These are phyloP conservation scores for Gastrolobium villosum DNA, from an alignment of 306 rosid genomes.

Conservation along the genomic window DNA sequence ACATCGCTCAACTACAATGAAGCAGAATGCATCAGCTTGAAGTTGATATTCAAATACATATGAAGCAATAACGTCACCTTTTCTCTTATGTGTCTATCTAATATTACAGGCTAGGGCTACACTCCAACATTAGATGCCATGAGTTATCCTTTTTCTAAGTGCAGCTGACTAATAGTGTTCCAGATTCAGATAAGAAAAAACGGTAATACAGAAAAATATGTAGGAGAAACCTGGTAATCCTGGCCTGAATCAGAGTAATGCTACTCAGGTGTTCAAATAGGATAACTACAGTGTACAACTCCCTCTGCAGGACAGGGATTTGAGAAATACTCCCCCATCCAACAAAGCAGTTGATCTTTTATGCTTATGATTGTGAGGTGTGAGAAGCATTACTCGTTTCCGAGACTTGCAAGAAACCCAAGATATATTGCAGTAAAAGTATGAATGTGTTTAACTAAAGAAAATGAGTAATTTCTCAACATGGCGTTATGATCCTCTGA, in stretches of 20 bases:
- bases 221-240: conserved; percentile 12
- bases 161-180: conserved; percentile 6
- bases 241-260: conserved; percentile 1
- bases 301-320: not conserved
- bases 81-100: not conserved
- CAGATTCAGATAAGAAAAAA: not conserved
- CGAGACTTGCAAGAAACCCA: not conserved
- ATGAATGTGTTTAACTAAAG: not conserved
- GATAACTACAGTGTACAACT: not conserved
- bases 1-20: conserved; percentile 77
- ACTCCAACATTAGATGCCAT: conserved; percentile 12
- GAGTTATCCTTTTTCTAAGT: not conserved
- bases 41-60: conserved; percentile 8
- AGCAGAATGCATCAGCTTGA: conserved; percentile 20
- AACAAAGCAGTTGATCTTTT: not conserved
- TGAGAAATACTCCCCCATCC: not conserved
- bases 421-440: not conserved
- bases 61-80: conserved; percentile 5
- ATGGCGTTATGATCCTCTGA: not conserved
- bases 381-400: not conserved
- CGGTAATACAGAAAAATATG: not conserved
- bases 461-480: not conserved
- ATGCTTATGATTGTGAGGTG: not conserved
- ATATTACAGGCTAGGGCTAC: not conserved
- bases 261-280: not conserved